Evolutionary conservation across 371 early-diverging fungal genomes (phyloP), one percentile per base, ranked within the genome.

Genomic region (Mortierella sp.): DNA sequence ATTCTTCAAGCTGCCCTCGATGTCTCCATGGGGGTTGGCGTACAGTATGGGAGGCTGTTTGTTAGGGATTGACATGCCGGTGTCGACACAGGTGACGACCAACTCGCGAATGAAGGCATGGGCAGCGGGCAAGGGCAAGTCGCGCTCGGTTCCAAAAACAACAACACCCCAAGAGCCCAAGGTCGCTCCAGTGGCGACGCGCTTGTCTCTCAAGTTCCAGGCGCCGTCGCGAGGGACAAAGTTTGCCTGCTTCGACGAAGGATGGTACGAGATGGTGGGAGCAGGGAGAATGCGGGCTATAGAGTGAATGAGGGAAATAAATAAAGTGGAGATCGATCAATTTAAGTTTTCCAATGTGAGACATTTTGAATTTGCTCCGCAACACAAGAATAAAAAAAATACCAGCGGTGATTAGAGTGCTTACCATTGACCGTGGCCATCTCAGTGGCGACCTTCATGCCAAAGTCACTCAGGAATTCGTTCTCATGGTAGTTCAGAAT

Each of bases 181-280:
- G 14, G 89, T 90, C 14, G 92, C 94, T 45, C 96, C 96, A 43
- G 90, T 88, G n/a, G 91, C 92, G 6, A 95, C 92, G 86, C 93
- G 93, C 87, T 95, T 95, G 74, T 94, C 95, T 68, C 93, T 90
- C 75, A 98, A 87, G 85, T 98, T 97, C 99, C 99, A 98, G 19
- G 94, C 92, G 63, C 98, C 98, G 72, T 88, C 91, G n/a, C 88
- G 84, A 16, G 98, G 98, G 37, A 89, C 87, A 68, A 96, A 90
- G 31, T 85, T 85, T 44, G 93, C 89, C n/a, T 43, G 22, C 39
- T 94, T 93, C 7, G 86, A 86, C 34, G 85, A 68, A n/a, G 67
- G 83, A 65, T 93, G 90, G 71, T 97, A 97, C 19, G 89, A 86
- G 69, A 98, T 86, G 34, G 89, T 91, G 8, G 98, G 97, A 6